Evolutionary conservation across 2,329 filamentous ascomycete species (phyloP), one percentile per base, ranked within the genome.

Genomic region (Colletotrichum phormii): DNA sequence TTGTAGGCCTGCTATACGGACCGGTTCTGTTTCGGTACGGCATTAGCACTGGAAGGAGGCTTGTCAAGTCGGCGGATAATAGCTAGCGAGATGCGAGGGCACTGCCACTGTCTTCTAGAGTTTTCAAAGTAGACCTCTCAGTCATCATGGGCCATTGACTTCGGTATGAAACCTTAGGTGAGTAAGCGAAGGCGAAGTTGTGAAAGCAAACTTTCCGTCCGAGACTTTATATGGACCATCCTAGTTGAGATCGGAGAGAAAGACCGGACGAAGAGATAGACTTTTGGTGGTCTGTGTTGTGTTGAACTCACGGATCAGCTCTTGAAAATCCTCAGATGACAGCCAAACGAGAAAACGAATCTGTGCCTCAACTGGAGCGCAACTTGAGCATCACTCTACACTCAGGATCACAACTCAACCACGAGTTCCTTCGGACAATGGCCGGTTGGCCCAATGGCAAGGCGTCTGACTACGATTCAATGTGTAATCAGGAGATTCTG

Each of bases 401-500:
- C 15, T 1, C 3, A 3, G 3, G 6, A 24, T 0, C 42, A 26
- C 35, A 61, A 18, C 18, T 7, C 24, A 37, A 51, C 12, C 31
- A 31, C 22, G 9, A 46, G 55, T 42, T 29, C 24, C 26, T 5
- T 33, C 35, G 55, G 55, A 65, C 24, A 33, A 31, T n/a, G 71
- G 71, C 71, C 71, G 71, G 71, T 73, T 83, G 80, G 80, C 79
- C 80, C 79, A 81, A 81, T 83, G 81, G 78, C 81, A 84, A 82
- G 81, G 81, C 82, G 82, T 83, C 81, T 83, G 81, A 84, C 82
- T 83, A 83, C 81, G 81, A 83, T 51, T 37, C 4, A 35, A n/a
- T 4, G n/a, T 49, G 64, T 35, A 24, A 73, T 73, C 66, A 73
- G 71, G 66, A 73, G 71, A 73, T 73, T 73, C 71, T 73, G 71